Percentiles rank a stretch among this genome's conserved stretches.
Conservation (phyloP, 116 monocot genomes). For the Phalaenopsis hybrid region DNA sequence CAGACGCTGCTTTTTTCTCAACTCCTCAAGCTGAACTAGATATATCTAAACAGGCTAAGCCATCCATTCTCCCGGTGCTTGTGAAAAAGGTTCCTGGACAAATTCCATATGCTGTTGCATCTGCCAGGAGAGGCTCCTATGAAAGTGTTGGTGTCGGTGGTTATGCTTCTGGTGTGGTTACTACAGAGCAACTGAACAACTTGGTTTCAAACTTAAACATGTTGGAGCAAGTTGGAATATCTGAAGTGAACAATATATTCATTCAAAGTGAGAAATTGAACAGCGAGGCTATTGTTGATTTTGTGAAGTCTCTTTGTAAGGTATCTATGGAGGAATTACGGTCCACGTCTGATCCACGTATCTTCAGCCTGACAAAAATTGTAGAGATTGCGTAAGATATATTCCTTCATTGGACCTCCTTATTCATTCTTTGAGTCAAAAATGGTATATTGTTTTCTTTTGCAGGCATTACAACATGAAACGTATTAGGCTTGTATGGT, state of each 20-base stretch:
- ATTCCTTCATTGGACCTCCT: neutral
- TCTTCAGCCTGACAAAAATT: slow-evolving; percentile 81
- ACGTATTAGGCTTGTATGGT: slow-evolving; percentile 38
- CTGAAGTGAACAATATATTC: slow-evolving; percentile 25
- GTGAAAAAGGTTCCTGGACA: slow-evolving; percentile 70
- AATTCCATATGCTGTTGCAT: slow-evolving; percentile 34
- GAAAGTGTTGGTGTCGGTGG: slow-evolving; percentile 97
- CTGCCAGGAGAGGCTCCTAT: slow-evolving; percentile 77
- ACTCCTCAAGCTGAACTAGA: slow-evolving; percentile 72
- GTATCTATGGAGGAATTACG: slow-evolving; percentile 25
- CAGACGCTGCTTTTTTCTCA: slow-evolving; percentile 93
- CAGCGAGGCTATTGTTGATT: slow-evolving; percentile 20
- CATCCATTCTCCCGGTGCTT: slow-evolving; percentile 82
- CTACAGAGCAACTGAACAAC: slow-evolving; percentile 77
- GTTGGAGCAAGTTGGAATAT: slow-evolving; percentile 88
- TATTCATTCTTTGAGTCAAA: slow-evolving; percentile 6
- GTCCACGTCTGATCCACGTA: slow-evolving; percentile 24
- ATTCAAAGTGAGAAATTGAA: slow-evolving; percentile 20
- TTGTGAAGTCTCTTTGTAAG: slow-evolving; percentile 26
- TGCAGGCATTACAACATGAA: slow-evolving; percentile 44
- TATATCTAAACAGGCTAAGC: slow-evolving; percentile 72
- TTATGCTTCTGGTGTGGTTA: slow-evolving; percentile 73
- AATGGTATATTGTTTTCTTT: slow-evolving; percentile 8
- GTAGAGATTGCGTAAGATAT: slow-evolving; percentile 47
- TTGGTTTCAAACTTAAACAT: slow-evolving; percentile 70